Base-by-base conservation (phyloP, 2,329 filamentous ascomycete species). In the Alternaria sp. region DNA sequence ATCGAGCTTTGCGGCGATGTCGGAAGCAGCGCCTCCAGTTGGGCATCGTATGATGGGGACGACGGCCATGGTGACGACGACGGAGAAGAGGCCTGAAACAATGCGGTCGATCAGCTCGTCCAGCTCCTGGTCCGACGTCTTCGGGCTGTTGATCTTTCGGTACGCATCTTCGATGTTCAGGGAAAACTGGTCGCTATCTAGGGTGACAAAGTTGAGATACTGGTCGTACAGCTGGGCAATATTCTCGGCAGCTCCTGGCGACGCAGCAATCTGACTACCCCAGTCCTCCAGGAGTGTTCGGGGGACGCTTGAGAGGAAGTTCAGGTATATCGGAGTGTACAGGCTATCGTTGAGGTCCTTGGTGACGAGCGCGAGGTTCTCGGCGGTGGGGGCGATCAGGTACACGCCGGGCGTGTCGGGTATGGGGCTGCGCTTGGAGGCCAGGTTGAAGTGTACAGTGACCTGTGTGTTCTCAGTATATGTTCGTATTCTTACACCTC, bases 21-120 rank as follows among this genome's bases (percentile, higher is more conserved):
- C 91, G 78, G 98, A 95, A 14, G 96, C 95, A 4, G 96, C 93
- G 37, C 93, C 94, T 54, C 91, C 93, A 78, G 96, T 97, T 7
- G 96, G 94, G 76, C 93, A 97, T 70, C 96, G 87, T 74, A 99
- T 98, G 71, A 99, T 94, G 7, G 96, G 96, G 71, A 99, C 97
- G 3, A 94, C 90, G 91, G 94, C 95, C 93, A 97, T 97, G 6
- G 96, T 99, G n/a, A 97, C 96, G 63, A 96, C 91, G 53, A 99
- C 96, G 67, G 94, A 97, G 82, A 98, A 99, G n/a, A 99, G 84
- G 0, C 96, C 96, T 74, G 92, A 96, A 55, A 99, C 96, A 67
- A 98, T 95, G 70, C 90, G 90, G 79, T 99, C 95, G 30, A 99
- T 88, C 41, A 96, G 89, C 56, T 87, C 85, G 75, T 98, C 96